phyloP scores from a whole-genome alignment of 2,329 filamentous ascomycete species.

The Botrytis porri region DNA sequence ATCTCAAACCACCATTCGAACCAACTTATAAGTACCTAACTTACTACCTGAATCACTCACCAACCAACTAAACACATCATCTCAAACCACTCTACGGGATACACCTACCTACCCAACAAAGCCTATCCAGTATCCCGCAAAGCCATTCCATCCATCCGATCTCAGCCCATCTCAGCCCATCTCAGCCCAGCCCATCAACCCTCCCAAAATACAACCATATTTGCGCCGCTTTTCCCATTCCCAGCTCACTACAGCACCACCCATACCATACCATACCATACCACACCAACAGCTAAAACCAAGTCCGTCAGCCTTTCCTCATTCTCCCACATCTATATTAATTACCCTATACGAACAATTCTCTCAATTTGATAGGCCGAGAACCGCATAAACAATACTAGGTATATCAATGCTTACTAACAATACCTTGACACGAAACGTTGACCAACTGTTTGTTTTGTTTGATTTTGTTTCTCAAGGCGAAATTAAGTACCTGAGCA shows the following conservation, averaged over 20 bases:
- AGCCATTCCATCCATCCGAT: not conserved
- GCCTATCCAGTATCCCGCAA: not conserved
- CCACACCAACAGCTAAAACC: not conserved
- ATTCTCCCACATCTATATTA: not conserved
- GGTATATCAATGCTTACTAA: not conserved
- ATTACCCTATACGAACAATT: not conserved
- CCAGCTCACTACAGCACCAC: not conserved
- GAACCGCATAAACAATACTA: not conserved
- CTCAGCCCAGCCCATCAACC: not conserved
- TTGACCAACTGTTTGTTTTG: not conserved
- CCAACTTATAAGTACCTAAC: too few relatives aligned
- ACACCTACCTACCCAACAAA: not conserved
- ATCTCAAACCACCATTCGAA: too few relatives aligned
- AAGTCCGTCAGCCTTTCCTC: not conserved
- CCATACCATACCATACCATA: not conserved
- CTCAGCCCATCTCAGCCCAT: not conserved
- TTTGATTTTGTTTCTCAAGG: not conserved
- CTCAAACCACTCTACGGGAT: not conserved
- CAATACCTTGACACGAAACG: not conserved
- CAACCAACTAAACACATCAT: not conserved
- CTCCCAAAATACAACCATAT: not conserved
- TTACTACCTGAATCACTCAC: not conserved
- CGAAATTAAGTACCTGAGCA: too few relatives aligned
- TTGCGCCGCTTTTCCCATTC: not conserved
- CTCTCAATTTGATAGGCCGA: not conserved